These are phyloP conservation scores for Hypomyces rosellus DNA, from an alignment of 2,329 filamentous ascomycete genomes.

Conservation along the genomic window DNA sequence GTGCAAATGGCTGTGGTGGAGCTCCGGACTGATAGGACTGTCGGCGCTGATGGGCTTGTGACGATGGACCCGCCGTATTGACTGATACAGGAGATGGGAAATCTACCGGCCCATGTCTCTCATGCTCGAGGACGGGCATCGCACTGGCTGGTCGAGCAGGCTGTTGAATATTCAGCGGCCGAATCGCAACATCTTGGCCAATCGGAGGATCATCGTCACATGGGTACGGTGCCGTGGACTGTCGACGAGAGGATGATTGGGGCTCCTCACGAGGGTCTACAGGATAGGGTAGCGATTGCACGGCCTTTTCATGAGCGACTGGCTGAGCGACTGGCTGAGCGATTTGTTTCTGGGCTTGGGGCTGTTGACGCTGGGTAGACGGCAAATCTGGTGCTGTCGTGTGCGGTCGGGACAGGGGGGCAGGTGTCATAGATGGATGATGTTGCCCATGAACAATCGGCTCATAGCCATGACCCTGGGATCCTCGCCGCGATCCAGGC, in stretches of 20 bases:
- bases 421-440: slow-evolving; percentile 7
- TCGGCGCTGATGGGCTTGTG: neutral
- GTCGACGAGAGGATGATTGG: neutral
- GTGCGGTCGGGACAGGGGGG: neutral
- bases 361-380: neutral
- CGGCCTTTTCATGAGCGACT: neutral
- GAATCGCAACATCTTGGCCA: neutral
- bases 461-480: neutral
- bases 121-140: slow-evolving; percentile 8
- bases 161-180: slow-evolving; percentile 5
- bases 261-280: slow-evolving; percentile 1
- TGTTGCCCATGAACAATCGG: slow-evolving; percentile 5
- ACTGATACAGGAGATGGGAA: neutral
- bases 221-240: slow-evolving; percentile 7
- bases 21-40: neutral
- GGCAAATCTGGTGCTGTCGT: neutral
- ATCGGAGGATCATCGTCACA: slow-evolving; percentile 4
- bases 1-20: neutral
- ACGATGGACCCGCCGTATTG: neutral
- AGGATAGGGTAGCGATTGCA: slow-evolving; percentile 1
- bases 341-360: neutral
- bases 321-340: neutral
- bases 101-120: neutral
- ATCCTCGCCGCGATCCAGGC: neutral
- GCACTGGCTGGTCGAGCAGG: slow-evolving; percentile 9